phyloP scores from a whole-genome alignment of 768 basidiomycete species.

The Termitomyces heimii region DNA sequence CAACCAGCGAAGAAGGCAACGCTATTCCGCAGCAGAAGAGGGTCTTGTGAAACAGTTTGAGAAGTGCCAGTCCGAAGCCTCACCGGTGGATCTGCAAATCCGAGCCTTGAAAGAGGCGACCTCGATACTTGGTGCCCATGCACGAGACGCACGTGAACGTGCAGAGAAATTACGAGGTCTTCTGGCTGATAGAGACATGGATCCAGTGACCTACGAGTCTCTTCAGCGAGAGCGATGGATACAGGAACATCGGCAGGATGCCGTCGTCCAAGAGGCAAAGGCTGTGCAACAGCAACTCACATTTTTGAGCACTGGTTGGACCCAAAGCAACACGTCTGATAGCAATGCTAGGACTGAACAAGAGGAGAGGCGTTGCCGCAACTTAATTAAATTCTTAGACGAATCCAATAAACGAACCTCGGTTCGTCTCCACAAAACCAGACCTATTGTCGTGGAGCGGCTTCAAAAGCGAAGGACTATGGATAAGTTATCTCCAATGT shows the following conservation, averaged over 20 bases:
- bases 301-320: constrained; percentile 16
- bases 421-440: constrained; percentile 22
- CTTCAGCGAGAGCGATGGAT: constrained; percentile 45
- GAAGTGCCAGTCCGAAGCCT: constrained; percentile 25
- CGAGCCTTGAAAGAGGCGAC: constrained; percentile 38
- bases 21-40: constrained; percentile 40
- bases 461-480: constrained; percentile 27
- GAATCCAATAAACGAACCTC: constrained; percentile 26
- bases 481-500: constrained; percentile 27
- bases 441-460: constrained; percentile 20
- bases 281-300: constrained; percentile 28
- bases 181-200: constrained; percentile 30
- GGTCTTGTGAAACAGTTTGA: constrained; percentile 30
- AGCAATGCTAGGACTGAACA: constrained; percentile 15
- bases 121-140: constrained; percentile 35
- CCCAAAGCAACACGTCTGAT: constrained; percentile 9
- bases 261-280: constrained; percentile 30
- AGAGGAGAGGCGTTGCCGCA: constrained; percentile 21
- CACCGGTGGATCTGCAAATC: constrained; percentile 41
- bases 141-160: constrained; percentile 37
- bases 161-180: constrained; percentile 31
- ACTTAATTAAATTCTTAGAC: constrained; percentile 33
- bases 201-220: constrained; percentile 29
- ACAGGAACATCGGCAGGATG: constrained; percentile 38
- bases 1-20: constrained; percentile 22